Conservation (phyloP, 192 early-diverging fungal species). For the Kappamyces sp. region DNA sequence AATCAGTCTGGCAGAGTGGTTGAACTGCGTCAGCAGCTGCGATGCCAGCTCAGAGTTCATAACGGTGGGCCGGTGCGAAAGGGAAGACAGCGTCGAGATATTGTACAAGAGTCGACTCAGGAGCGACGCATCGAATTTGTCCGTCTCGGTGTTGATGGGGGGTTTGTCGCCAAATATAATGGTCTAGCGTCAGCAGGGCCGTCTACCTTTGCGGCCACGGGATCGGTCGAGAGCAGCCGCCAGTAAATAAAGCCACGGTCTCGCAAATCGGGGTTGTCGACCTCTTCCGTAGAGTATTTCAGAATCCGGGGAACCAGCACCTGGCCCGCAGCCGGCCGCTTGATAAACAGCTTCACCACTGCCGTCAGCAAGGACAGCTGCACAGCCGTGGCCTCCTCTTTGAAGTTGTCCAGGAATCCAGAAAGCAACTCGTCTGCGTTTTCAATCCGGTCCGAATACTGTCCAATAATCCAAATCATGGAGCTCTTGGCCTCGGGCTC, state of each 20-base stretch:
- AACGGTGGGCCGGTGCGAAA: slow-evolving; percentile 87
- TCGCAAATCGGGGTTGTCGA: slow-evolving; percentile 94
- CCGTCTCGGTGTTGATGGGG: slow-evolving; percentile 87
- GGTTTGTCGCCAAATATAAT: slow-evolving; percentile 92
- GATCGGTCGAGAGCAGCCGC: slow-evolving; percentile 91
- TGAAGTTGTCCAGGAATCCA: slow-evolving; percentile 80
- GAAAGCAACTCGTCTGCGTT: slow-evolving; percentile 88
- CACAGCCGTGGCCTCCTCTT: slow-evolving; percentile 79
- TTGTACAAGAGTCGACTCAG: slow-evolving; percentile 84
- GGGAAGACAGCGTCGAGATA: slow-evolving; percentile 78
- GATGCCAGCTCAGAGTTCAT: slow-evolving; percentile 28
- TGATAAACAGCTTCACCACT: slow-evolving; percentile 93
- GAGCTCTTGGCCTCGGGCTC: slow-evolving; percentile 96
- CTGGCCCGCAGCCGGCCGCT: slow-evolving; percentile 84
- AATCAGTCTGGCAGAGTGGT: too few species aligned
- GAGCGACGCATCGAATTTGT: slow-evolving; percentile 77
- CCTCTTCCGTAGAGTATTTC: slow-evolving; percentile 89
- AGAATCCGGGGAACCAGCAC: slow-evolving; percentile 89
- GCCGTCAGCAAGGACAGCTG: slow-evolving; percentile 92
- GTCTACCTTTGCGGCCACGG: slow-evolving; percentile 71
- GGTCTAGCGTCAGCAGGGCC: slow-evolving; percentile 38
- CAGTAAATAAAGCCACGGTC: slow-evolving; percentile 98
- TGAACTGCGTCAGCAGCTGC: background rate
- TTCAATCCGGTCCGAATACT: slow-evolving; percentile 96
- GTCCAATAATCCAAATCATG: slow-evolving; percentile 99